phyloP scores from a whole-genome alignment of 2,329 filamentous ascomycete genomes.

The Hymenoscyphus infarciens region DNA sequence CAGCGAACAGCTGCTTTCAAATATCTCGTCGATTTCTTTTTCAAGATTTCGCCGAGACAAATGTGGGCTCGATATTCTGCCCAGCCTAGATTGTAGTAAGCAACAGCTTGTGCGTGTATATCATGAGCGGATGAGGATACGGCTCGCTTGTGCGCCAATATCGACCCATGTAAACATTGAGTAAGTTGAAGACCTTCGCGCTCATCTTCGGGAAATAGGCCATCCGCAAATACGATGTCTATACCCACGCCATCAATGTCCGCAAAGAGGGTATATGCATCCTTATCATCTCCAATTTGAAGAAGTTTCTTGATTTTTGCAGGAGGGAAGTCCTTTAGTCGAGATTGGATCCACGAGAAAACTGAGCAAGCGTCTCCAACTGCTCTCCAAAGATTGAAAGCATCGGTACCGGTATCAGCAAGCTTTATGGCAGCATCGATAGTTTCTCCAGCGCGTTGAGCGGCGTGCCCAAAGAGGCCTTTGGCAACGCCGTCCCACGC shows the following conservation, averaged over 20 bases:
- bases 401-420: constrained; percentile 56
- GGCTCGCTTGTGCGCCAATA: constrained; percentile 84
- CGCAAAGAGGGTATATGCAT: constrained; percentile 57
- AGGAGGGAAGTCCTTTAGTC: constrained; percentile 59
- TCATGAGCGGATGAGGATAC: constrained; percentile 71
- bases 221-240: constrained; percentile 36
- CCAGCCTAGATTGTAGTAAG: constrained; percentile 96
- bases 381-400: constrained; percentile 95
- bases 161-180: constrained; percentile 64
- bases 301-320: constrained; percentile 58
- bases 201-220: constrained; percentile 33
- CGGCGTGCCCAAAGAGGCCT: constrained; percentile 81
- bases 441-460: constrained; percentile 64
- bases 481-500: constrained; percentile 73
- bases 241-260: constrained; percentile 65
- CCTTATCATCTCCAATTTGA: constrained; percentile 46
- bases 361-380: constrained; percentile 84
- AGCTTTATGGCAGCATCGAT: constrained; percentile 65
- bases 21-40: constrained; percentile 61
- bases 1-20: constrained; percentile 79
- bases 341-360: constrained; percentile 74
- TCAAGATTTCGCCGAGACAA: constrained; percentile 51
- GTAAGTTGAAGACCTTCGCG: constrained; percentile 44
- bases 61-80: constrained; percentile 79
- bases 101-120: constrained; percentile 84